These are phyloP conservation scores for Aspergillus indologenus DNA, from an alignment of 495 filamentous ascomycete genomes.

Conservation along the genomic window DNA sequence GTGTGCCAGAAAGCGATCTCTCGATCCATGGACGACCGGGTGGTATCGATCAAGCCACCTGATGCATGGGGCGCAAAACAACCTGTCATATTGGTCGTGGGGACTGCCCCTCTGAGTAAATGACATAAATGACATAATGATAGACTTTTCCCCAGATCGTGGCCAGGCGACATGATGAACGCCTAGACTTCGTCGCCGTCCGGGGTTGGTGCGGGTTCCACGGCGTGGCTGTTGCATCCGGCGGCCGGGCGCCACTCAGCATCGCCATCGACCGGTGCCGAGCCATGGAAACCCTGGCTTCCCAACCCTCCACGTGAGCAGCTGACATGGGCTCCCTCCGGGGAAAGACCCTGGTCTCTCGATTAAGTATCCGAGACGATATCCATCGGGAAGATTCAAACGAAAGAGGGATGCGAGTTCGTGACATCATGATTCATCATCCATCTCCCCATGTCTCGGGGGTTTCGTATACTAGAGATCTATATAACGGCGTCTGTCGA, in stretches of 20 bases:
- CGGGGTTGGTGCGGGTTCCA: not conserved
- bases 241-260: not conserved
- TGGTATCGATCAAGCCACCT: conserved; percentile 2
- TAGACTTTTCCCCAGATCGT: conserved; percentile 5
- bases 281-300: not conserved
- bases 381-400: not conserved
- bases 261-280: no score
- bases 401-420: not conserved
- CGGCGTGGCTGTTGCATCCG: not conserved
- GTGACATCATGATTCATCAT: not conserved
- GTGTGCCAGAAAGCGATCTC: not conserved
- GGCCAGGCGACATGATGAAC: not conserved
- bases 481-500: not conserved
- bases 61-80: not conserved
- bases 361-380: not conserved
- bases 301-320: not conserved
- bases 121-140: conserved; percentile 6
- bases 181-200: not conserved
- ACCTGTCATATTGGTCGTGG: conserved; percentile 1
- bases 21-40: not conserved
- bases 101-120: conserved; percentile 5
- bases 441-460: not conserved
- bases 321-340: not conserved
- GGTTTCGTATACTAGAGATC: not conserved
- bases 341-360: not conserved